A percentile compares a stretch with the other conserved stretches of the same genome.
phyloP scores from a whole-genome alignment of 768 basidiomycete genomes.

The Cystobasidium ongulense region DNA sequence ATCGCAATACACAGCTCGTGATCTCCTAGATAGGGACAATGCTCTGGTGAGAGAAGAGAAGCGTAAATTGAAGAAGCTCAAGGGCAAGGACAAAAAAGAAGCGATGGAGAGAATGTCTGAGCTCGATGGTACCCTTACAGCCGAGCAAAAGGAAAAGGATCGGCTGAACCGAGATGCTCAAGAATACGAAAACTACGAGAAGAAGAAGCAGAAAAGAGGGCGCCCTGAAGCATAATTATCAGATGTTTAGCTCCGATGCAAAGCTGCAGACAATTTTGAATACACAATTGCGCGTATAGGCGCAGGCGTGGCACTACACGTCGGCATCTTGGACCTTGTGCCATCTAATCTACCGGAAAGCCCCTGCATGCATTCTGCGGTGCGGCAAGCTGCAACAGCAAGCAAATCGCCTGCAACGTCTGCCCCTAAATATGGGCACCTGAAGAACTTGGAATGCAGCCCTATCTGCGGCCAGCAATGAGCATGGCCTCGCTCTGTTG shows the following conservation, averaged over 20 bases:
- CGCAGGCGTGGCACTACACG: too few relatives aligned
- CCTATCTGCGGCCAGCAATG: too few relatives aligned
- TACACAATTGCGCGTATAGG: too few relatives aligned
- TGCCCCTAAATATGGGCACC: too few relatives aligned
- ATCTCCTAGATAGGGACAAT: constrained; percentile 11
- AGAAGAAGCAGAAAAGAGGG: constrained; percentile 11
- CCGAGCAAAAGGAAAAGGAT: constrained; percentile 20
- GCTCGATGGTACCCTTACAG: neutral
- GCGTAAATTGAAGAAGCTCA: constrained; percentile 21
- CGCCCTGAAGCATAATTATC: neutral
- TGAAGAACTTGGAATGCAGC: too few relatives aligned
- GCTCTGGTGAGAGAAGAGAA: constrained; percentile 20
- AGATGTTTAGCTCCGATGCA: neutral
- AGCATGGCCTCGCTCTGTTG: too few relatives aligned
- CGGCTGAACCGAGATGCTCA: constrained; percentile 16
- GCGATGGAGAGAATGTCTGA: neutral
- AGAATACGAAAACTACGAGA: constrained; percentile 28
- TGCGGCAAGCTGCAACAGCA: too few relatives aligned
- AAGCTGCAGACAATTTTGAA: neutral
- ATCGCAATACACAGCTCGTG: neutral
- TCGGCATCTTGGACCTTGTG: too few relatives aligned
- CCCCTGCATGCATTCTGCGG: too few relatives aligned
- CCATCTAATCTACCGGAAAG: too few relatives aligned
- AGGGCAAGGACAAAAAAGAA: constrained; percentile 28
- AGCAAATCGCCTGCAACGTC: too few relatives aligned